Conservation (phyloP, 306 rosid genomes). For the Oxytropis ochrocephala region DNA sequence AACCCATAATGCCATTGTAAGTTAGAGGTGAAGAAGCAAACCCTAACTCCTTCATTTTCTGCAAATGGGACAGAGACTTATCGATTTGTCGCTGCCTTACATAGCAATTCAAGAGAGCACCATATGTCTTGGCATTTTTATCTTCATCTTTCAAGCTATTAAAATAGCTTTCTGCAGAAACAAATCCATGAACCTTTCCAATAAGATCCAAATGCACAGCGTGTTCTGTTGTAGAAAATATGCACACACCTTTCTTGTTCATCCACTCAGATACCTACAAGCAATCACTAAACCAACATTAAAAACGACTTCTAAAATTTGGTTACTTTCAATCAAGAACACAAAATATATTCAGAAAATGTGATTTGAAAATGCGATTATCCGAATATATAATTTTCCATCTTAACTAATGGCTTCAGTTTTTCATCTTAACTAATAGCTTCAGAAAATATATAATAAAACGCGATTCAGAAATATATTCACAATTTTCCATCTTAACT, state of each 20-base stretch:
- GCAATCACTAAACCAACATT: slow-evolving; percentile 19
- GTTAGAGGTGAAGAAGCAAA: slow-evolving; percentile 53
- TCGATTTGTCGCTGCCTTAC: slow-evolving; percentile 56
- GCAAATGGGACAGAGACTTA: slow-evolving; percentile 53
- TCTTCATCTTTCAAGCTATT: slow-evolving; percentile 44
- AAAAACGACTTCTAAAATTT: too few species aligned
- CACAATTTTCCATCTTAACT: background rate
- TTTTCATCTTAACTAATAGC: too few species aligned
- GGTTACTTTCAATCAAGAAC: too few species aligned
- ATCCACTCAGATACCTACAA: slow-evolving; percentile 87
- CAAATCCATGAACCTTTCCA: slow-evolving; percentile 60
- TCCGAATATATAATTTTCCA: background rate
- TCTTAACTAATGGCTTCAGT: background rate
- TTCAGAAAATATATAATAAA: too few species aligned
- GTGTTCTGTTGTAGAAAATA: slow-evolving; percentile 56
- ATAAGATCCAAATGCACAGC: slow-evolving; percentile 82
- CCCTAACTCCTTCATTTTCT: slow-evolving; percentile 77
- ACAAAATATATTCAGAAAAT: too few species aligned
- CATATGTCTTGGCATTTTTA: slow-evolving; percentile 55
- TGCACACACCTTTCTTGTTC: slow-evolving; percentile 61
- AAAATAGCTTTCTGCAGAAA: slow-evolving; percentile 60
- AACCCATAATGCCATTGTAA: slow-evolving; percentile 77
- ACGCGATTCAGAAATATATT: too few species aligned
- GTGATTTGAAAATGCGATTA: too few species aligned
- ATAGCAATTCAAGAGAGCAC: slow-evolving; percentile 83